These are phyloP conservation scores for Phaffia australis DNA, from an alignment of 768 basidiomycete species.

Conservation along the genomic window DNA sequence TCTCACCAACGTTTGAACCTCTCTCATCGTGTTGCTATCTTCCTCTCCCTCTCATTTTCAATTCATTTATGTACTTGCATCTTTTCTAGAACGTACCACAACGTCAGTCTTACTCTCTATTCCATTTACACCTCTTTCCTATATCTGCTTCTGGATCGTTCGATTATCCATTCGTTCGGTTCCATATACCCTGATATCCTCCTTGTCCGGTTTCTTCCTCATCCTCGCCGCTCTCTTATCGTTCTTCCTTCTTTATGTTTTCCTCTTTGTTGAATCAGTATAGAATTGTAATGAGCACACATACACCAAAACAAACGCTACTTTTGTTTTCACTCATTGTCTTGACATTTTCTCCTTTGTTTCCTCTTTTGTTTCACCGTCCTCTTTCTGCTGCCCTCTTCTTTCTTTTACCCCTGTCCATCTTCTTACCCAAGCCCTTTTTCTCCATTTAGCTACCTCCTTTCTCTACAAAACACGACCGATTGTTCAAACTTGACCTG, in stretches of 20 bases:
- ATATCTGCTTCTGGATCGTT: neutral
- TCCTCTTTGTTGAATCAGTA: neutral
- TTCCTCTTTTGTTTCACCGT: neutral
- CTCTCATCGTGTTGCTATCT: constrained; percentile 17
- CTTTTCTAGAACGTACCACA: constrained; percentile 21
- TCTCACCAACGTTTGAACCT: neutral
- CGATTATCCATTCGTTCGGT: neutral
- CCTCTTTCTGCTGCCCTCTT: neutral
- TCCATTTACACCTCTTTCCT: neutral
- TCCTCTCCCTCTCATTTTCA: neutral
- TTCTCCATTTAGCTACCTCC: neutral
- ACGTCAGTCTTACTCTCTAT: neutral
- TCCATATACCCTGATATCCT: neutral
- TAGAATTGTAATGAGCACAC: too few species aligned
- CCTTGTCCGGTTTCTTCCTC: too few species aligned
- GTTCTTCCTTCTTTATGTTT: neutral
- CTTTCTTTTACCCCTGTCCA: neutral
- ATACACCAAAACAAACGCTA: too few species aligned
- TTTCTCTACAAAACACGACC: neutral
- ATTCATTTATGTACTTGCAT: constrained; percentile 8
- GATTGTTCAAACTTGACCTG: neutral
- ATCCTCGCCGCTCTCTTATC: neutral
- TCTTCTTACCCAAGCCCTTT: too few species aligned
- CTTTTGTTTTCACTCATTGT: neutral
- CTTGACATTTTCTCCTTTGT: neutral